phyloP scores from a whole-genome alignment of 345 rosid genomes.

The Arabis alpina region DNA sequence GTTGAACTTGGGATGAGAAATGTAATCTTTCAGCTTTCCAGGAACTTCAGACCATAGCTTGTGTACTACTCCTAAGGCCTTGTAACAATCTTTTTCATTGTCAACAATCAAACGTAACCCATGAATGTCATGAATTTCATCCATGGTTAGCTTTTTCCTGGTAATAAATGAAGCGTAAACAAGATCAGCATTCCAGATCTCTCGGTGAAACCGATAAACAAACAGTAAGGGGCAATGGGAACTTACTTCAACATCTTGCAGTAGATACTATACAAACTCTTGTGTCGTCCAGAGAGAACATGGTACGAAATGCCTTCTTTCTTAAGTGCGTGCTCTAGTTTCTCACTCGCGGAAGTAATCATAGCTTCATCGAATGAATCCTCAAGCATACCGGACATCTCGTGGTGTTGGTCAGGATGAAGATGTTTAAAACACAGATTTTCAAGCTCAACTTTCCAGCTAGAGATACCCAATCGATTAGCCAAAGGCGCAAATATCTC shows the following conservation, averaged over 20 bases:
- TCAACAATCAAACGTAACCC: conserved; percentile 90
- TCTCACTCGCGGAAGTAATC: conserved; percentile 68
- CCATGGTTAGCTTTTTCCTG: conserved; percentile 88
- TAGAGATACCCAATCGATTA: conserved; percentile 83
- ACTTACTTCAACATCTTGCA: conserved; percentile 90
- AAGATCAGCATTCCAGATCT: conserved; percentile 3
- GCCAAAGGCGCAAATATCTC: conserved; percentile 95
- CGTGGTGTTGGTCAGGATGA: conserved; percentile 74
- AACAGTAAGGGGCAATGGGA: conserved; percentile 29
- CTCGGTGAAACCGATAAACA: background rate
- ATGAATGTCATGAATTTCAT: conserved; percentile 92
- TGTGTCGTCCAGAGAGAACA: conserved; percentile 78
- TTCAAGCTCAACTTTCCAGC: conserved; percentile 89
- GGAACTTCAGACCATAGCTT: conserved; percentile 87
- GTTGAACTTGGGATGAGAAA: conserved; percentile 71
- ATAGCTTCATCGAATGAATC: conserved; percentile 72
- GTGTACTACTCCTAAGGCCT: conserved; percentile 70
- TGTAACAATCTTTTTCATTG: conserved; percentile 78
- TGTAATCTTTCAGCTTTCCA: conserved; percentile 89
- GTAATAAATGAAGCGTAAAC: background rate
- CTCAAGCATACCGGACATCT: conserved; percentile 66
- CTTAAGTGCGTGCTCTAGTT: conserved; percentile 68
- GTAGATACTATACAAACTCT: conserved; percentile 90
- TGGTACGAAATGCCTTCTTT: conserved; percentile 62
- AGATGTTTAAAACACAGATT: conserved; percentile 92